Base-by-base conservation (phyloP, 306 rosid genomes). In the Parietaria judaica region DNA sequence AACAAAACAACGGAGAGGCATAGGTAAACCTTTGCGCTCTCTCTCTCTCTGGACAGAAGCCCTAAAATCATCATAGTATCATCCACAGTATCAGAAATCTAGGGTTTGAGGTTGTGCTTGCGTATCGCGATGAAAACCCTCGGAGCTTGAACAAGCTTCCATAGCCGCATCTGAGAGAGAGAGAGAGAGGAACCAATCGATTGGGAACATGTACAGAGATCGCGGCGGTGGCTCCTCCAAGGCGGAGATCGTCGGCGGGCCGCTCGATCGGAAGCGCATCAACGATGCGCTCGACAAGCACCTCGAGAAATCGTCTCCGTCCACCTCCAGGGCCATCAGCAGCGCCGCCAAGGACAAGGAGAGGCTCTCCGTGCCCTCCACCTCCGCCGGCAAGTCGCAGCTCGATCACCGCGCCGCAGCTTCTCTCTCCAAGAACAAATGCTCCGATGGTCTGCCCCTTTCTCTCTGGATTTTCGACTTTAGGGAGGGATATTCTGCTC, bases 231-330 rank as follows among this genome's bases (percentile, higher is more conserved):
- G 77, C 52, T 82, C 81, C 14, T 78, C 87, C 53, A 82, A 79
- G 66, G 72, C 81, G 65, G 87, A 82, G 68, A 71, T 78, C 59
- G 77, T 72, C 2, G 83, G 79, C 14, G 80, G 81, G 11, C 57
- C 81, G 16, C 65, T 72, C 52, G 84, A 82, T 74, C 87, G 87
- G 13, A 82, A 82, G 84, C 84, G 84, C 68, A 82, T 82, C 78
- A 82, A 78, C 75, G 87, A 82, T 76, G 87, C 84, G 23, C 81
- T 82, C 31, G 87, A 82, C 60, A 82, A 82, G 71, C 87, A 82
- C 31, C 76, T 82, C 50, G 87, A 78, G 81, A 82, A 82, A 71
- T 78, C 84, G 36, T 76, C 87, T 4, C 78, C 84, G 3, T 82
- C 87, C 35, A 81, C 83, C 35, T 78, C 86, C 6, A 76, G 81